Base-by-base conservation (phyloP, 2,329 filamentous ascomycete genomes). In the Hypoxylon sp. region DNA sequence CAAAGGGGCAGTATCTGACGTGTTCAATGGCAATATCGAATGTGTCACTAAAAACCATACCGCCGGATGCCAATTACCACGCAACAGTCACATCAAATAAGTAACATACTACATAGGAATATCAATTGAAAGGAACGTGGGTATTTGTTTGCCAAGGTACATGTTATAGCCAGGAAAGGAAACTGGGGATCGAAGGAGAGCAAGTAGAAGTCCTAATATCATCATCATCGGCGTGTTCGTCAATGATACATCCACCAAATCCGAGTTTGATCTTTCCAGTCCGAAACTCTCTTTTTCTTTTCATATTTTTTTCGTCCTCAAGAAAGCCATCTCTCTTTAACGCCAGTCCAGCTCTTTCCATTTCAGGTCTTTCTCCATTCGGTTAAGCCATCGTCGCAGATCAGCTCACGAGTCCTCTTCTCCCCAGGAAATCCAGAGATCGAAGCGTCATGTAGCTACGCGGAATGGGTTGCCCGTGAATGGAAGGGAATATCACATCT, bases 111-210 rank as follows among this genome's bases (percentile, higher is more conserved):
- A 10, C 13, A 39, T 58, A 54, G 19, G 34, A 30, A 54, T 64
- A 13, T 64, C 50, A 58, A 66, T 66, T 64, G 46, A 59, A 68
- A 66, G 65, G 63, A 68, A 64, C 57, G 62, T 65, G 59, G 46
- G 55, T 59, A 59, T 68, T 66, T 37, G 32, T 15, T 56, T 56
- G 56, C 48, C 46, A 34, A 51, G 19, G n/a, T 62, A 66, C 49
- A 57, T 44, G 49, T 57, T 63, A 66, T 63, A 68, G 59, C 56
- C 52, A 59, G 54, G 56, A 60, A 60, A 63, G 43, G 52, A 54
- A 63, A 65, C 15, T 39, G 30, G 43, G 26, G 46, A 44, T 32
- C 15, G 44, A 64, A 64, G 54, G 65, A 66, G 60, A 59, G 62
- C 30, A 20, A n/a, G 34, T 55, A 64, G 30, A 13, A 13, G 34